These are phyloP conservation scores for Monosporascus sp. DNA, from an alignment of 2,329 filamentous ascomycete species.

Conservation along the genomic window DNA sequence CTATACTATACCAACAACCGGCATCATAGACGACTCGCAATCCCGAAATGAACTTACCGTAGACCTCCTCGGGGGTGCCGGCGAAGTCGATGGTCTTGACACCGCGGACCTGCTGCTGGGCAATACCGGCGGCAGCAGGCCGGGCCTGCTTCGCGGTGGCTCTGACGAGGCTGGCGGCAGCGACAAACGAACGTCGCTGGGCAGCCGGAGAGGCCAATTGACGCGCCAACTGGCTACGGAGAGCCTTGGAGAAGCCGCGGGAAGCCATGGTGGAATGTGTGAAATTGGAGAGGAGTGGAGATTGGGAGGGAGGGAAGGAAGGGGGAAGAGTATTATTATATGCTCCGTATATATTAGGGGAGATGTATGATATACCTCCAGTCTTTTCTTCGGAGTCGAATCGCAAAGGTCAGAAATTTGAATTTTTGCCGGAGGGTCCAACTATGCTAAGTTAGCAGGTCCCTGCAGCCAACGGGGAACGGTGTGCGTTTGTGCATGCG, in stretches of 20 bases:
- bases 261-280: slow-evolving; percentile 63
- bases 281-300: slow-evolving; percentile 21
- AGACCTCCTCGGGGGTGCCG: slow-evolving; percentile 89
- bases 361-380: neutral
- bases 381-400: neutral
- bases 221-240: slow-evolving; percentile 58
- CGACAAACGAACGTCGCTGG: slow-evolving; percentile 58
- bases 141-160: slow-evolving; percentile 46
- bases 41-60: slow-evolving; percentile 52
- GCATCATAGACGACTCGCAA: neutral
- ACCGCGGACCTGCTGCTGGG: slow-evolving; percentile 67
- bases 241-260: slow-evolving; percentile 64
- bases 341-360: slow-evolving; percentile 11
- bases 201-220: slow-evolving; percentile 56
- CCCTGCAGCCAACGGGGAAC: too few species aligned
- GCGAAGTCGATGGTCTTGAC: slow-evolving; percentile 99
- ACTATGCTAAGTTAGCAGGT: neutral
- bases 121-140: slow-evolving; percentile 40
- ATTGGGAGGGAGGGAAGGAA: slow-evolving; percentile 22
- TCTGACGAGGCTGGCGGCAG: slow-evolving; percentile 51
- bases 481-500: too few species aligned
- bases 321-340: slow-evolving; percentile 10
- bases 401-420: slow-evolving; percentile 3
- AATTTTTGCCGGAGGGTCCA: slow-evolving; percentile 1
- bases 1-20: neutral